phyloP scores from a whole-genome alignment of 495 filamentous ascomycete genomes.

The Penicillium tannophilum region DNA sequence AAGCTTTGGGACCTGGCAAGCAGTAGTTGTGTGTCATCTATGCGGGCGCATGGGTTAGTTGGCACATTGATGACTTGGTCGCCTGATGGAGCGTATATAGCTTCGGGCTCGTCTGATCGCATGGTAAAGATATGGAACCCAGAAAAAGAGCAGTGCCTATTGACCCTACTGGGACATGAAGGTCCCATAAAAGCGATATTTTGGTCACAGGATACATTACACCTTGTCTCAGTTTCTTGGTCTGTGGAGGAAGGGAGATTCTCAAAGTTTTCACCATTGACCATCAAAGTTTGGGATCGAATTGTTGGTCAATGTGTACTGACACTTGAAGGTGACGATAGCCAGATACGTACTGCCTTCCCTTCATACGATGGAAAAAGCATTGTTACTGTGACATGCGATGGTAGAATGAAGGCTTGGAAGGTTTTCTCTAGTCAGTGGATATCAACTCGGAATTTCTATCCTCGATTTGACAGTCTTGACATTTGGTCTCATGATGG shows the following conservation, averaged over 20 bases:
- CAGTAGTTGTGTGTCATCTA: background rate
- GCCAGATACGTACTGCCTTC: background rate
- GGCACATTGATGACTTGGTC: background rate
- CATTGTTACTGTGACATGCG: background rate
- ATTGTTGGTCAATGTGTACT: background rate
- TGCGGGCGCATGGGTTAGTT: background rate
- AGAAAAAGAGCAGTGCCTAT: background rate
- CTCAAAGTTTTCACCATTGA: background rate
- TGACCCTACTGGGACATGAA: background rate
- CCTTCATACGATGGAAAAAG: background rate
- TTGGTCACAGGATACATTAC: background rate
- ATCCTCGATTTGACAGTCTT: no score
- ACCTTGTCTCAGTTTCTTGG: background rate
- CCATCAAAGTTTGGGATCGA: background rate
- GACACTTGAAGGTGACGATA: background rate
- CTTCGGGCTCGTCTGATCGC: background rate
- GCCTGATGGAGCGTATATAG: background rate
- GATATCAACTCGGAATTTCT: background rate
- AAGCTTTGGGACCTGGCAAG: slow-evolving; percentile 3
- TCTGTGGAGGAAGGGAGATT: background rate
- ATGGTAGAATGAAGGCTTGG: background rate
- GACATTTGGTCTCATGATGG: background rate
- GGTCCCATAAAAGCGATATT: background rate
- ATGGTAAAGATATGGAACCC: background rate
- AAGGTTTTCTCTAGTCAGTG: background rate